Conservation (phyloP, 768 basidiomycete genomes). For the Kwoniella bestiolae region DNA sequence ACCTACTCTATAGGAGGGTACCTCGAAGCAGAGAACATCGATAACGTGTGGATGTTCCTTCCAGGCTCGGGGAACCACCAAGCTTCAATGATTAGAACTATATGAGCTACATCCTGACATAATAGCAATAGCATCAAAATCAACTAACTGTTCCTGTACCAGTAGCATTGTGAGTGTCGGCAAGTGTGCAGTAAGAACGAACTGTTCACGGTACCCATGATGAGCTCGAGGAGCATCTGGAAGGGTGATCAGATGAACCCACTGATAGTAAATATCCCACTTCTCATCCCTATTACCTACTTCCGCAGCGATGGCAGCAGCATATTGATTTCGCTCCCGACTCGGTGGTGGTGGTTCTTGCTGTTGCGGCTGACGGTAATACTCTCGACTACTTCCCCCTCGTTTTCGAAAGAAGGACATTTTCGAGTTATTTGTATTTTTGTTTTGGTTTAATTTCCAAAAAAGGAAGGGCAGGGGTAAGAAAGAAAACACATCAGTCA, state of each 20-base stretch:
- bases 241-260: background rate
- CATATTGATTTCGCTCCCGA: constrained; percentile 6
- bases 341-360: background rate
- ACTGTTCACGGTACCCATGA: background rate
- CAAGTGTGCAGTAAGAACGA: constrained; percentile 13
- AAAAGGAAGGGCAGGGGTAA: background rate
- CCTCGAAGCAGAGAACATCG: constrained; percentile 17
- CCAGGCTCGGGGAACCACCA: constrained; percentile 33
- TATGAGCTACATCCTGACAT: no score
- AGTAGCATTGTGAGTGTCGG: constrained; percentile 20
- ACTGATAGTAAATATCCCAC: constrained; percentile 29
- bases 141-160: constrained; percentile 19
- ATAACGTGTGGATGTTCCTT: constrained; percentile 9
- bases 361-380: background rate
- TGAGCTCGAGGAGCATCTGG: background rate
- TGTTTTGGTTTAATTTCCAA: background rate
- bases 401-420: background rate
- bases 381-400: background rate
- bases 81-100: no score
- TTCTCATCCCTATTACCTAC: constrained; percentile 18
- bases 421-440: background rate
- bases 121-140: no score
- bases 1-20: constrained; percentile 17
- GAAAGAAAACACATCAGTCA: background rate
- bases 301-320: background rate